Percentiles rank a stretch among this genome's conserved stretches.
phyloP scores from a whole-genome alignment of 2,329 filamentous ascomycete species.

The Pseudogymnoascus sp. region DNA sequence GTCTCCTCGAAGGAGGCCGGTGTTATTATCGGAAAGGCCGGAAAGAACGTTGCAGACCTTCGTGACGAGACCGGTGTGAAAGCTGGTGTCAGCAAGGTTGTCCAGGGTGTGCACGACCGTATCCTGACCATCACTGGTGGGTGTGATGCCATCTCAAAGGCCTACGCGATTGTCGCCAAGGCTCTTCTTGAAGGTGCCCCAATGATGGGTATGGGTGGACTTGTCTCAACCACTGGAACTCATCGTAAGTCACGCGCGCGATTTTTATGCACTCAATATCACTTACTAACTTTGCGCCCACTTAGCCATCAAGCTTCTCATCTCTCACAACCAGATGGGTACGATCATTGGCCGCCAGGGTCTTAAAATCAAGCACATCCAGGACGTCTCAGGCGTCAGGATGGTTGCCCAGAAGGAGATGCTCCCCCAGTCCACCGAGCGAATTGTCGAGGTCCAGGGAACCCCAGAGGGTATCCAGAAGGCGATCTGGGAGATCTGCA shows the following conservation, averaged over 20 bases:
- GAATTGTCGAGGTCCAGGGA: conserved; percentile 94
- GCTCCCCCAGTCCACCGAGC: conserved; percentile 96
- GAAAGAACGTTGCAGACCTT: conserved; percentile 95
- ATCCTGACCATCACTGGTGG: conserved; percentile 91
- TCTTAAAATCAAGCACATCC: conserved; percentile 98
- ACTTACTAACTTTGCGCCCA: conserved; percentile 8
- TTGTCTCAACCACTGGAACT: conserved; percentile 79
- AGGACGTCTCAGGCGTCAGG: conserved; percentile 90
- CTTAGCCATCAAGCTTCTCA: conserved; percentile 88
- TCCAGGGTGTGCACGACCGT: conserved; percentile 93
- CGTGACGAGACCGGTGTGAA: conserved; percentile 97
- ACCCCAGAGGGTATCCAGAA: conserved; percentile 92
- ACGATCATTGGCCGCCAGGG: conserved; percentile 97
- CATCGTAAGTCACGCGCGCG: conserved; percentile 64
- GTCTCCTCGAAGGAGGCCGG: conserved; percentile 98
- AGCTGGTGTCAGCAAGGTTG: conserved; percentile 97
- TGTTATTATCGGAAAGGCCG: conserved; percentile 97
- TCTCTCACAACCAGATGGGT: conserved; percentile 99
- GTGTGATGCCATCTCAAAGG: conserved; percentile 80
- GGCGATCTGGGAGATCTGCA: conserved; percentile 97
- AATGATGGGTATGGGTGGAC: conserved; percentile 90
- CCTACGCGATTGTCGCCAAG: conserved; percentile 88
- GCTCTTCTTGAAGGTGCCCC: conserved; percentile 88
- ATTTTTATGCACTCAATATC: conserved; percentile 15
- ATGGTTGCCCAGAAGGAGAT: conserved; percentile 99